Conservation (phyloP, 768 basidiomycete species). For the Rhodotorula paludigena region DNA sequence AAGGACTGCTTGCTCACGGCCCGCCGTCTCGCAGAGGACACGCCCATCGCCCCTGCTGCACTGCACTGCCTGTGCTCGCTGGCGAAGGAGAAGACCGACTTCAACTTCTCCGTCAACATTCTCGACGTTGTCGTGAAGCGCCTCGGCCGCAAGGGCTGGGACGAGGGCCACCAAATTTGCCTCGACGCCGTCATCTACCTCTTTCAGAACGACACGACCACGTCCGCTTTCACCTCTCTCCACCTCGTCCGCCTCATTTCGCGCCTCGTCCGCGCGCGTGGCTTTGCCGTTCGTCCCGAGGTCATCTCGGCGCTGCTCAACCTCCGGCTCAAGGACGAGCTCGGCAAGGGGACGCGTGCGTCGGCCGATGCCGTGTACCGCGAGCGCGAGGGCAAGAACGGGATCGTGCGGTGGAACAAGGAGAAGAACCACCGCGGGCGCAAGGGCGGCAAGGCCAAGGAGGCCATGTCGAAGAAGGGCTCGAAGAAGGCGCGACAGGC, state of each 20-base stretch:
- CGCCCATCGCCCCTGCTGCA: slow-evolving; percentile 55
- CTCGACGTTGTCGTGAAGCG: slow-evolving; percentile 78
- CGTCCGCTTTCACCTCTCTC: slow-evolving; percentile 72
- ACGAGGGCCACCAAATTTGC: slow-evolving; percentile 81
- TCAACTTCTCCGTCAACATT: slow-evolving; percentile 92
- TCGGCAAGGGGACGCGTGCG: slow-evolving; percentile 65
- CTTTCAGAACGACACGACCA: slow-evolving; percentile 73
- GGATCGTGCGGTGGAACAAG: slow-evolving; percentile 44
- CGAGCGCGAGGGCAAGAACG: slow-evolving; percentile 52
- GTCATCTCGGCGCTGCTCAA: slow-evolving; percentile 77
- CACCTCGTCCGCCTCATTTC: slow-evolving; percentile 85
- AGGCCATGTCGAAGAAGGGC: slow-evolving; percentile 59
- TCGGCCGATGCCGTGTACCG: slow-evolving; percentile 54
- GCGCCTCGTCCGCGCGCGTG: slow-evolving; percentile 90
- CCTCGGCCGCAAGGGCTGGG: slow-evolving; percentile 81
- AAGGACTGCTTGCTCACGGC: not conserved
- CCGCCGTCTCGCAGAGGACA: slow-evolving; percentile 39
- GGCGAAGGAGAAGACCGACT: slow-evolving; percentile 76
- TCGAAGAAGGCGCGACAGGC: slow-evolving; percentile 88
- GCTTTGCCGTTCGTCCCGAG: slow-evolving; percentile 82
- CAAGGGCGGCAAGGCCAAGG: slow-evolving; percentile 47
- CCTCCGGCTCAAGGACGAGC: slow-evolving; percentile 79
- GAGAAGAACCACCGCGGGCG: slow-evolving; percentile 48
- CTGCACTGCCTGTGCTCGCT: slow-evolving; percentile 85
- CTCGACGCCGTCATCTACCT: slow-evolving; percentile 72